Conservation (phyloP, 805 yeast species). For the Barnettozyma salicaria region DNA sequence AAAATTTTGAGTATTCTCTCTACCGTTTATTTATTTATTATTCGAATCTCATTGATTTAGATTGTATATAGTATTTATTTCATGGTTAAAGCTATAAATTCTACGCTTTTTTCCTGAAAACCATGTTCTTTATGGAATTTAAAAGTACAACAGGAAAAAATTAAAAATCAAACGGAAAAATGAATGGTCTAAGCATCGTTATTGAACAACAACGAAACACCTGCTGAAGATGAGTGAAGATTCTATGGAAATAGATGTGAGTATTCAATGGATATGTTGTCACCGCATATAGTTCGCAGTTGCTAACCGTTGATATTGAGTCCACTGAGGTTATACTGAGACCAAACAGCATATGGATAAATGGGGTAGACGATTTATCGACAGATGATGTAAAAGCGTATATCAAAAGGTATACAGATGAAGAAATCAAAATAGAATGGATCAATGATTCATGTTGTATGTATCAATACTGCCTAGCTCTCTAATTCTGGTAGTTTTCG, state of each 20-base stretch:
- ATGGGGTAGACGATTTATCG: constrained; percentile 26
- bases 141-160: neutral
- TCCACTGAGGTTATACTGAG: constrained; percentile 15
- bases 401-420: constrained; percentile 14
- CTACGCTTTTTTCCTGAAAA: too few species aligned
- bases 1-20: neutral
- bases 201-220: neutral
- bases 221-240: constrained; percentile 3
- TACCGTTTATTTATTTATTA: neutral
- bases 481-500: too few species aligned
- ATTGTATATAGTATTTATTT: neutral
- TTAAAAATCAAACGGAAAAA: neutral
- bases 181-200: neutral
- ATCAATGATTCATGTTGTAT: constrained; percentile 22
- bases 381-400: constrained; percentile 20
- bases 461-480: too few species aligned
- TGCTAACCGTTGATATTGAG: constrained; percentile 1
- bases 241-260: constrained; percentile 21
- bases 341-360: constrained; percentile 19
- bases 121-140: too few species aligned
- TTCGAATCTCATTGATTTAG: too few species aligned
- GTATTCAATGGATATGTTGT: too few species aligned
- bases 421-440: constrained; percentile 24
- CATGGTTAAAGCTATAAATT: neutral
- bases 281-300: too few species aligned